Conservation (phyloP, 1,284 basidiomycete genomes). For the Ceratobasidium papillatum region DNA sequence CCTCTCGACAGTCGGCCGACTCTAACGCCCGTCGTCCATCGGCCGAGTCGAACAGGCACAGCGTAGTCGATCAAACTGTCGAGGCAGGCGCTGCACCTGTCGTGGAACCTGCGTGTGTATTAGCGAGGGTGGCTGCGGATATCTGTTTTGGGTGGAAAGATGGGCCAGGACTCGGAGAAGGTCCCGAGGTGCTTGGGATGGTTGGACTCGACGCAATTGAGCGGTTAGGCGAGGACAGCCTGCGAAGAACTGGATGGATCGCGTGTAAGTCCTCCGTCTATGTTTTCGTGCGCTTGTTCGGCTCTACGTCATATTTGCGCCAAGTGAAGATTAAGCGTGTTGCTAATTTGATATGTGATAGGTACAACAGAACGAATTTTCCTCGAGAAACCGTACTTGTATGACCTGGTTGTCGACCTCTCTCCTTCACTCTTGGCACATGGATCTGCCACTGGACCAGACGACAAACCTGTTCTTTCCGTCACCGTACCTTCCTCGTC, state of each 20-base stretch:
- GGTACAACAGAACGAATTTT: constrained; percentile 83
- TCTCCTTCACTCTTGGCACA: constrained; percentile 27
- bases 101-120: constrained; percentile 76
- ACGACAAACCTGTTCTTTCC: constrained; percentile 70
- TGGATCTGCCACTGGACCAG: constrained; percentile 58
- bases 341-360: constrained; percentile 46
- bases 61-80: constrained; percentile 25
- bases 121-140: constrained; percentile 77
- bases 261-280: too few relatives aligned
- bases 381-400: constrained; percentile 75
- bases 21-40: background rate
- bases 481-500: constrained; percentile 52
- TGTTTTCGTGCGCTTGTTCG: too few relatives aligned
- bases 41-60: background rate
- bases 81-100: constrained; percentile 58
- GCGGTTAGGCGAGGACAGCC: constrained; percentile 63
- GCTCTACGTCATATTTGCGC: background rate
- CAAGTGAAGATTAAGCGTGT: background rate
- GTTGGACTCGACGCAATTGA: constrained; percentile 76
- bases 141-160: constrained; percentile 70
- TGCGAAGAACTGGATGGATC: constrained; percentile 74
- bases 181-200: constrained; percentile 68
- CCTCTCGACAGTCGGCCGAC: constrained; percentile 3
- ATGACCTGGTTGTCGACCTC: constrained; percentile 80
- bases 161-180: constrained; percentile 10